phyloP scores from a whole-genome alignment of 139 green algal genomes.

The Tetraselmis chui region DNA sequence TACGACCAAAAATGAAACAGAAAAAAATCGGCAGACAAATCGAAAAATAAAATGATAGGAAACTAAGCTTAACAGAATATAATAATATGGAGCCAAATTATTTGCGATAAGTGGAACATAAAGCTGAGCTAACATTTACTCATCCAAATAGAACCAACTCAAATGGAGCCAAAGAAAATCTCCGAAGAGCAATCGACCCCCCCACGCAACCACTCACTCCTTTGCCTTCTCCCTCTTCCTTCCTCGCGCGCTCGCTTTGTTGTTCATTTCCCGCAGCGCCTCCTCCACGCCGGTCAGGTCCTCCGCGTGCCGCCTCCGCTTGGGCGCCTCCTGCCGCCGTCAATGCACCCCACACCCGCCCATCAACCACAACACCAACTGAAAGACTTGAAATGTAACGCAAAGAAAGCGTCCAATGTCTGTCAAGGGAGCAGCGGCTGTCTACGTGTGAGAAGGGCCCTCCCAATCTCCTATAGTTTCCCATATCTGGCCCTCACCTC shows the following conservation, averaged over 20 bases:
- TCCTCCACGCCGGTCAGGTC: neutral
- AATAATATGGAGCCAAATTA: neutral
- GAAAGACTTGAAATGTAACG: too few species aligned
- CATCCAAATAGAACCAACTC: neutral
- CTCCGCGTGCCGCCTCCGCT: neutral
- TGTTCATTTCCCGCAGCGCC: neutral
- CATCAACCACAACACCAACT: too few species aligned
- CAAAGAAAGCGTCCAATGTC: too few species aligned
- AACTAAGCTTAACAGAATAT: too few species aligned
- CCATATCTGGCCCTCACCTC: too few species aligned
- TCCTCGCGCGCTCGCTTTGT: neutral
- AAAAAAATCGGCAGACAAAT: too few species aligned
- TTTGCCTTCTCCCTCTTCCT: neutral
- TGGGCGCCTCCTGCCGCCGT: neutral
- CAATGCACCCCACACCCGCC: neutral
- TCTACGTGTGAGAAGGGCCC: neutral
- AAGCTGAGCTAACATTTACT: neutral
- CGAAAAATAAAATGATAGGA: too few species aligned
- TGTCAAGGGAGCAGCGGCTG: neutral
- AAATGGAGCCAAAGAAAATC: too few species aligned
- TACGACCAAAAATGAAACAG: too few species aligned
- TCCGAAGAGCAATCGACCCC: too few species aligned
- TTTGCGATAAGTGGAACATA: neutral
- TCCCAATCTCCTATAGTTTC: too few species aligned
- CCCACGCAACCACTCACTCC: neutral